These are phyloP conservation scores for Ogataea hybrid DNA, from an alignment of 1,139 yeast genomes.

Conservation along the genomic window DNA sequence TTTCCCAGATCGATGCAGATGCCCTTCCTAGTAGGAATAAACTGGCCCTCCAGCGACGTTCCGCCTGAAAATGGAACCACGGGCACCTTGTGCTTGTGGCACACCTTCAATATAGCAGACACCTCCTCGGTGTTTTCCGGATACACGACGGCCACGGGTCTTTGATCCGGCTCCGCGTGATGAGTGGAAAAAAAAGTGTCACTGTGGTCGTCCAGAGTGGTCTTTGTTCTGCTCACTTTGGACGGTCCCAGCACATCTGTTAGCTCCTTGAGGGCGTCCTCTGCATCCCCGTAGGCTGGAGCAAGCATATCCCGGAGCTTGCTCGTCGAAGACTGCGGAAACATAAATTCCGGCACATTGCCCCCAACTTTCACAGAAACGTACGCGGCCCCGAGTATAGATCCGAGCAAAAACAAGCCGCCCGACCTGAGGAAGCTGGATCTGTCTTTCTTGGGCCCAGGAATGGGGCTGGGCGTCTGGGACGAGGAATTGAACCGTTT, in stretches of 20 bases:
- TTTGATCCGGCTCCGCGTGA: conserved; percentile 52
- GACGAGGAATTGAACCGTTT: neutral
- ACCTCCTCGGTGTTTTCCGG: conserved; percentile 72
- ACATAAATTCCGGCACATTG: too few species aligned
- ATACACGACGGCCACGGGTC: conserved; percentile 54
- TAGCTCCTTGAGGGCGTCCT: too few species aligned
- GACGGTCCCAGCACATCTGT: too few species aligned
- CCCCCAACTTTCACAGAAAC: too few species aligned
- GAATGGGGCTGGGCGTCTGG: neutral
- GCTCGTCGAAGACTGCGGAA: too few species aligned
- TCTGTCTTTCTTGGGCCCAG: too few species aligned
- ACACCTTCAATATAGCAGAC: conserved; percentile 56
- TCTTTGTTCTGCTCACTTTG: too few species aligned
- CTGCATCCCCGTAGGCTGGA: too few species aligned
- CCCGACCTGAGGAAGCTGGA: conserved; percentile 15
- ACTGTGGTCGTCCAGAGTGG: conserved; percentile 53
- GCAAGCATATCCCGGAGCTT: too few species aligned
- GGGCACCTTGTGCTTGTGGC: conserved; percentile 66
- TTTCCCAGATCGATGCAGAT: conserved; percentile 54
- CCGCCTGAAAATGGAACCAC: conserved; percentile 85
- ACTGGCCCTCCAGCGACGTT: conserved; percentile 87
- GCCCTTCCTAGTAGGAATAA: conserved; percentile 72
- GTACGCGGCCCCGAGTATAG: too few species aligned
- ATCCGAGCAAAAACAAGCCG: conserved; percentile 23
- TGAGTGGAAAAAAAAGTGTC: conserved; percentile 66